Evolutionary conservation across 1,284 basidiomycete species (phyloP), one percentile per base, ranked within the genome.

Genomic region (Bjerkandera adusta): DNA sequence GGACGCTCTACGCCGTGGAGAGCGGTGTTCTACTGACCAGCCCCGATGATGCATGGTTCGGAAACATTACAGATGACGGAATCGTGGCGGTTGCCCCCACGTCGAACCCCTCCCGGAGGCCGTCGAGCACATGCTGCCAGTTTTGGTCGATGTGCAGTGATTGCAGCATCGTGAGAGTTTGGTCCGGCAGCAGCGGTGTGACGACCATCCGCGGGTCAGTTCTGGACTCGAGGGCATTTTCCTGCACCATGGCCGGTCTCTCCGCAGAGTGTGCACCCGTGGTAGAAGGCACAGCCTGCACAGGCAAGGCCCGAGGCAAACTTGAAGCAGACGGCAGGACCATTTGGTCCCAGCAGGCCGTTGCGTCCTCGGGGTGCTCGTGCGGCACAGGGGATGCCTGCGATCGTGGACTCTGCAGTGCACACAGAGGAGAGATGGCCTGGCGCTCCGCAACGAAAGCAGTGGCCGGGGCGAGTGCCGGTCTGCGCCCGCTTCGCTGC

Each of bases 51-150:
- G 47, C 43, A 48, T 68, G 66, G 54, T 69, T 70, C 15, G 45
- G 49, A 58, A 52, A 58, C 26, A 57, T 54, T 40, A 50, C 47
- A 11, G 57, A 44, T 6, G 36, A 34, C 1, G 36, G 24, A 1
- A 57, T 47, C 11, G 45, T 38, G 2, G 27, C 45, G 2, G 29
- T 27, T 12, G 65, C 36, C 0, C 68, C 68, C 10, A 67, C 54
- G 30, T 61, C 51, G 49, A 70, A 70, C 18, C 68, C 66, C 18
- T 48, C 8, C 0, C 53, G 48, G 2, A 69, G 36, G 13, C 63
- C 60, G 1, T 45, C 30, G 5, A 62, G 15, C 3, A 68, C 48
- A 33, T 65, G 57, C 4, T 20, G 5, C 61, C 58, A 67, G 1
- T 51, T 12, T 2, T 52, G 44, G 12, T 46, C 26, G 21, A 66